Percentiles rank a stretch among this genome's conserved stretches.
Evolutionary conservation across 495 filamentous ascomycete genomes (phyloP).

Genomic region (Aspergillus steynii): DNA sequence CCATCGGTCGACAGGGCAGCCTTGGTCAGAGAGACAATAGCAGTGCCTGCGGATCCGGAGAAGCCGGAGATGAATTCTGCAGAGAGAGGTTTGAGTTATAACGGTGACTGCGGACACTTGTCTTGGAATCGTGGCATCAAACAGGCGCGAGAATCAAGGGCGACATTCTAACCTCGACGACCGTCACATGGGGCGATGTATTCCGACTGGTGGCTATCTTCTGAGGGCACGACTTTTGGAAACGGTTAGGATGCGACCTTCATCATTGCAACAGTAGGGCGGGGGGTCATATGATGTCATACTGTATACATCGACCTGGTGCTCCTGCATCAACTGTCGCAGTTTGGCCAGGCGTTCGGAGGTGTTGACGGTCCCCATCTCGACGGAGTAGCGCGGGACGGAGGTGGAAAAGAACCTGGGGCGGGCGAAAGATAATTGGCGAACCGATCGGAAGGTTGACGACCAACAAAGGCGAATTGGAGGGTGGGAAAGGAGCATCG

Average conservation of each 20-base stretch:
- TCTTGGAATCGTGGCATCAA: not conserved
- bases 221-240: slow-evolving; percentile 85
- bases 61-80: slow-evolving; percentile 89
- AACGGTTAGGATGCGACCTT: slow-evolving; percentile 17
- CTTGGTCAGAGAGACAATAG: slow-evolving; percentile 81
- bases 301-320: slow-evolving; percentile 94
- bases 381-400: slow-evolving; percentile 41
- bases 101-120: slow-evolving; percentile 3
- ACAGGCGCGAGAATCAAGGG: slow-evolving; percentile 3
- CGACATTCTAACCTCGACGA: slow-evolving; percentile 64
- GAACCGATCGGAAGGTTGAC: slow-evolving; percentile 35
- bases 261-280: too few species aligned
- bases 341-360: slow-evolving; percentile 72
- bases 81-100: slow-evolving; percentile 23
- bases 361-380: slow-evolving; percentile 87
- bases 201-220: slow-evolving; percentile 97
- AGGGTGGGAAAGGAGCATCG: slow-evolving; percentile 44
- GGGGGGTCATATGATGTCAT: slow-evolving; percentile 36
- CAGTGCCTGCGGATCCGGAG: slow-evolving; percentile 91
- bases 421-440: slow-evolving; percentile 25
- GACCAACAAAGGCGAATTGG: slow-evolving; percentile 37
- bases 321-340: slow-evolving; percentile 83
- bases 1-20: slow-evolving; percentile 94
- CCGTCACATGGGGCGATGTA: slow-evolving; percentile 95
- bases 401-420: slow-evolving; percentile 41